These are phyloP conservation scores for Lippia alba DNA, from an alignment of 305 asterid genomes.

Conservation along the genomic window DNA sequence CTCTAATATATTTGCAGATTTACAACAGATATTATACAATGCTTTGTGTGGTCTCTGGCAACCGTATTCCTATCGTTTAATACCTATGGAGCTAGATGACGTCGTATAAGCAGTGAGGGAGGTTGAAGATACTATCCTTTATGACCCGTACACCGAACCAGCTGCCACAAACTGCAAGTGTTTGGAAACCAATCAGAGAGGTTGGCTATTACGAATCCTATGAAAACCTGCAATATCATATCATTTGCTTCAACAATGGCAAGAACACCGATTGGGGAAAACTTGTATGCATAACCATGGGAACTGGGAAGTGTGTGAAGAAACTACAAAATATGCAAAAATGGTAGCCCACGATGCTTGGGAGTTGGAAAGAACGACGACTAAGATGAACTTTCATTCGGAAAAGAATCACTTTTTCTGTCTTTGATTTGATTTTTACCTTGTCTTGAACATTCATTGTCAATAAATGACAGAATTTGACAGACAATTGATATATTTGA, in stretches of 20 bases:
- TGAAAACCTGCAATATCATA: conserved; percentile 80
- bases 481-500: too few species aligned
- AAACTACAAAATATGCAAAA: too few species aligned
- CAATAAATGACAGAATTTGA: too few species aligned
- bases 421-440: too few species aligned
- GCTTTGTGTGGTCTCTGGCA: conserved; percentile 11
- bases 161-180: conserved; percentile 45
- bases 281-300: too few species aligned
- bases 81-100: neutral
- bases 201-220: conserved; percentile 90
- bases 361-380: too few species aligned
- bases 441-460: too few species aligned
- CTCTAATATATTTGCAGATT: conserved; percentile 9
- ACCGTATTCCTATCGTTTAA: conserved; percentile 4
- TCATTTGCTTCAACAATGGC: neutral
- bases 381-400: too few species aligned
- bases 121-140: neutral
- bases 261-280: too few species aligned
- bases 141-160: neutral
- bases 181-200: conserved; percentile 74
- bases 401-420: too few species aligned
- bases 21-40: conserved; percentile 4
- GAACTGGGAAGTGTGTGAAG: too few species aligned
- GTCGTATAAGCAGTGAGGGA: conserved; percentile 11
- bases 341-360: too few species aligned